Conservation (phyloP, 768 basidiomycete species). For the Erythrobasidium yunnanense region DNA sequence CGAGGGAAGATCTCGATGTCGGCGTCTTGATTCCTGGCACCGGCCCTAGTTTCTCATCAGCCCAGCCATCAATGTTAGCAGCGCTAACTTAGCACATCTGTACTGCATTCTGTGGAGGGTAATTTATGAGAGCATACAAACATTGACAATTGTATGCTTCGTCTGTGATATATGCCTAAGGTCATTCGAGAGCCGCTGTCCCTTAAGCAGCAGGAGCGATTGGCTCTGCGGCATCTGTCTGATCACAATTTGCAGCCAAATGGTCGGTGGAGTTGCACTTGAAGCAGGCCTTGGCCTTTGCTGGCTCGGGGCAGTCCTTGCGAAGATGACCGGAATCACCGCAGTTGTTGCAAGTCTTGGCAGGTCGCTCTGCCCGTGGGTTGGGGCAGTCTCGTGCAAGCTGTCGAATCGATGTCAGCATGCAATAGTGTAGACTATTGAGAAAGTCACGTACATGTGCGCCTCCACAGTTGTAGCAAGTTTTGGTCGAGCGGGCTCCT, state of each 20-base stretch:
- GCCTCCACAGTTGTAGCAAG: constrained; percentile 23
- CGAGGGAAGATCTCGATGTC: too few relatives aligned
- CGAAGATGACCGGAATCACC: background rate
- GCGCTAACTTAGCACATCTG: too few relatives aligned
- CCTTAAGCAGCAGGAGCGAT: constrained; percentile 14
- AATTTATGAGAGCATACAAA: too few relatives aligned
- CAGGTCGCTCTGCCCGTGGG: background rate
- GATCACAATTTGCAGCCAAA: background rate
- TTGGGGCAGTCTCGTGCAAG: constrained; percentile 9
- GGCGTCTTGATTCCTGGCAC: too few relatives aligned
- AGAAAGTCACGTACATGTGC: background rate
- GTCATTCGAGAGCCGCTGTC: too few relatives aligned
- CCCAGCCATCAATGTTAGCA: too few relatives aligned
- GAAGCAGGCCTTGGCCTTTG: background rate
- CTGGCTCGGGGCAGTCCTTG: background rate
- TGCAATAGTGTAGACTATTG: background rate
- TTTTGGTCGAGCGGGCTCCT: background rate
- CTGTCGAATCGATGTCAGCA: background rate
- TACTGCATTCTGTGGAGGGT: too few relatives aligned
- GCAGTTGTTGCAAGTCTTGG: constrained; percentile 14
- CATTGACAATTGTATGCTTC: too few relatives aligned
- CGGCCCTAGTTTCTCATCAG: too few relatives aligned
- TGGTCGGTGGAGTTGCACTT: background rate
- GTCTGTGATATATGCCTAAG: too few relatives aligned
- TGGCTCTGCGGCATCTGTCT: background rate